Evolutionary conservation across 148 eudicot species (phyloP), one percentile per base, ranked within the genome.

Genomic region (Persicaria tinctoria): DNA sequence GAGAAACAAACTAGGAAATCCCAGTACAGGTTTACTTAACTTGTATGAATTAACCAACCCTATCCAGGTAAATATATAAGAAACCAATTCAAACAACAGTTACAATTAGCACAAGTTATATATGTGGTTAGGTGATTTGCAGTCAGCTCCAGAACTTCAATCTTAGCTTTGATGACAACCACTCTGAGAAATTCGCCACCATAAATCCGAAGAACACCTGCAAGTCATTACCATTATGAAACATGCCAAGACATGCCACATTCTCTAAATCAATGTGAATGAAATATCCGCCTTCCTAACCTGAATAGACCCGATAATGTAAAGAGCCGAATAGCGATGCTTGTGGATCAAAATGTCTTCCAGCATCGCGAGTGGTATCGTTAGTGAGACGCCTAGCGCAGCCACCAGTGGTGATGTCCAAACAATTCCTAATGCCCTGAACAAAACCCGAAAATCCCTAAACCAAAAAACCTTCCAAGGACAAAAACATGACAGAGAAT

Each of bases 201-300:
- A 79, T 68, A 59, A 82, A 82, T 74, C 84, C 84, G 41, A 76
- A 59, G 77, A 82, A 82, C 51, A 82, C 84, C 84, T 82, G 73
- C 54, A 76, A 74, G 11, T 46, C 51, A 71, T 16, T 6, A 70
- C 20, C 20, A 60, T 4, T 32, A 32, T 45, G 32, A 17, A 8
- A 47, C 41, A 32, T 44, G 5, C 74, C 44, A 20, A 46, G 5
- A 45, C 74, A 5, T 48, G 10, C 14, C 6, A 71, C 9, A 47
- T 50, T 71, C 13, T 17, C 32, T 71, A 10, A 78, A 62, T 9
- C 51, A n/a, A 17, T 47, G 44, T 64, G 18, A 16, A 45, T 20
- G 51, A 46, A 49, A 44, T 3, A 56, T 14, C 46, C n/a, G 41
- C 16, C 17, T 14, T 56, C 4, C 13, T 3, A 76, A 73, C 83